Percentiles rank a stretch among this genome's conserved stretches.
phyloP scores from a whole-genome alignment of 768 basidiomycete genomes.

The Paxillus rubicundulus region DNA sequence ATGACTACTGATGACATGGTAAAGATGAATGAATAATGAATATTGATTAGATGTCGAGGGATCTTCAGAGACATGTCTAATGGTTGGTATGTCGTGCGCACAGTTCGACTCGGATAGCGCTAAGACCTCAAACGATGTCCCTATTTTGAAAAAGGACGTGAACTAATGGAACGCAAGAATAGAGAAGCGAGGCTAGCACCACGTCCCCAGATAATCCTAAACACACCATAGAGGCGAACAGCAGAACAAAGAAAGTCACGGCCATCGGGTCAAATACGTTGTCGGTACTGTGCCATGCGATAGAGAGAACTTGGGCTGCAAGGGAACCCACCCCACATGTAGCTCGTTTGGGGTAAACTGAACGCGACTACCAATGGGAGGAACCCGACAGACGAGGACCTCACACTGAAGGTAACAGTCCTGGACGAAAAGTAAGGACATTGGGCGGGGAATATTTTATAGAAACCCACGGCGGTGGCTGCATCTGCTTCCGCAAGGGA shows the following conservation, averaged over 20 bases:
- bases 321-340: conserved; percentile 45
- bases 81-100: too few species aligned
- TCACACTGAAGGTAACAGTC: conserved; percentile 32
- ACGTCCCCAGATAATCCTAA: too few species aligned
- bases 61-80: too few species aligned
- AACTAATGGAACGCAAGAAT: too few species aligned
- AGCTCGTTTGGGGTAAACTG: conserved; percentile 52
- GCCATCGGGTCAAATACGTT: conserved; percentile 8
- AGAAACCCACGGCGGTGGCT: conserved; percentile 41
- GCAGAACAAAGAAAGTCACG: conserved; percentile 1
- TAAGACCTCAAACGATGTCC: too few species aligned
- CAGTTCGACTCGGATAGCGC: too few species aligned
- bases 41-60: too few species aligned
- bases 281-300: conserved; percentile 10
- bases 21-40: too few species aligned
- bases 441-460: not conserved
- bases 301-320: conserved; percentile 25
- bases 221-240: too few species aligned
- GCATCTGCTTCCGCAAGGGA: conserved; percentile 28
- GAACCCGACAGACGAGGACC: conserved; percentile 44
- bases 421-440: conserved; percentile 20
- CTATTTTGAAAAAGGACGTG: too few species aligned
- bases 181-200: too few species aligned
- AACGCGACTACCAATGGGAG: conserved; percentile 48
- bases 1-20: too few species aligned